Base-by-base conservation (phyloP, 371 early-diverging fungal genomes). In the Rhizoclosmatium hyalinum region DNA sequence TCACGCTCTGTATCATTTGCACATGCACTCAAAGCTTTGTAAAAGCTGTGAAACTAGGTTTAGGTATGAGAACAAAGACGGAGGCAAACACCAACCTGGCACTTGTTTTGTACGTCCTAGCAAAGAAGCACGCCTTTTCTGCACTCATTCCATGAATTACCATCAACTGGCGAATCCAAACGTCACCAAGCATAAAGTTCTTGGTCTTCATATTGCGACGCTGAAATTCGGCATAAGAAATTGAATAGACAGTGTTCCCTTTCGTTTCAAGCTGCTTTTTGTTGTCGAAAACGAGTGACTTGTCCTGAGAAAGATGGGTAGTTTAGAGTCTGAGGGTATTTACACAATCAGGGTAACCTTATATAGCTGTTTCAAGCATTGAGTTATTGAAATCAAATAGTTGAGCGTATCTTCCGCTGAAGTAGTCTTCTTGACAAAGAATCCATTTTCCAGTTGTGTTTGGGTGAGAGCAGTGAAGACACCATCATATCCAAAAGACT, bases 121-220 rank as follows among this genome's bases (percentile, higher is more conserved):
- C 90, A 41, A 97, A 84, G 6, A 91, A 85, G 12, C 80, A 54
- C 0, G 96, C 97, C 79, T 94, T 94, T 74, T 96, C 96, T 0
- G 86, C 88, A 73, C 92, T 92, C 50, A 95, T 83, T 17, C 96
- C 96, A 41, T 90, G 87, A 61, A 94, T 81, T 0, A 91, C 89
- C 92, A 94, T 90, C 50, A 97, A 82, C 90, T 95, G 92, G 57
- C 91, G 86, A 43, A 91, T 76, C 82, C 92, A 95, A 3, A 92
- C 78, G 63, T 95, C 94, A 41, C 88, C 83, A 2, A 94, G 82
- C 0, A 87, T 86, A 14, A 91, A 76, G 0, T 90, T 80, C 3
- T 86, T 88, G 12, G 88, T 88, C 78, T 96, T 97, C 75, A 84
- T 82, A 74, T 93, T 94, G 3, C 93, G 81, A 3, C 75, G 79